Base-by-base conservation (phyloP, 1,139 yeast species). In the Yamadazyma blattariae region DNA sequence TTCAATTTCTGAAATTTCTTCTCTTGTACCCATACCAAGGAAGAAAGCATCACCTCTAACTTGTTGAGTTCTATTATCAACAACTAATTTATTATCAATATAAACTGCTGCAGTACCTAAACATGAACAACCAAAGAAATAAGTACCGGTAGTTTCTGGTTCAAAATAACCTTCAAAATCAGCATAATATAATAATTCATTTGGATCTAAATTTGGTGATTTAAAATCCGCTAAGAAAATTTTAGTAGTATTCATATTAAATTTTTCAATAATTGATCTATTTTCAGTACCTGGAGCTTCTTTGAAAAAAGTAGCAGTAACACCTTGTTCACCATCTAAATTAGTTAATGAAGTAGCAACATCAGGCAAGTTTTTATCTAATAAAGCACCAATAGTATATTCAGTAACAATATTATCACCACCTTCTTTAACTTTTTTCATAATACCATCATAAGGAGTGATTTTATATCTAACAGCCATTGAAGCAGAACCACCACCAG, bases 41-140 rank as follows among this genome's bases (percentile, higher is more conserved):
- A 59, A 59, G 56, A 74, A 75, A 4, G 68, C 64, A 22, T 60
- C 57, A 27, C 83, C 84, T 27, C 51, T 53, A 12, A 47, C 60
- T 57, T 79, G 84, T 17, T 64, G 54, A 28, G 77, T 73, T 48
- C 68, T 71, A 58, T 79, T 77, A 51, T 78, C 83, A 39, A 77
- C 77, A 20, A 79, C 61, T 37, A 75, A 56, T 49, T 74, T 52
- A 37, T 57, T 82, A 45, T 79, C 71, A 34, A 79, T 54, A 47
- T 64, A 79, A 18, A 79, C 44, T 47, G 64, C 67, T 24, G 77
- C 79, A 30, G 81, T 72, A 31, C 85, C 85, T 34, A 65, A 51
- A 33, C 71, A 69, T 7, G 71, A 55, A 37, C 73, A 57, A 19
- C 82, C 81, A 50, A 79, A 69, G 35, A 64, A 69, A 47, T 74